phyloP scores from a whole-genome alignment of 371 early-diverging fungal species.

The Chytridium lagenaria region DNA sequence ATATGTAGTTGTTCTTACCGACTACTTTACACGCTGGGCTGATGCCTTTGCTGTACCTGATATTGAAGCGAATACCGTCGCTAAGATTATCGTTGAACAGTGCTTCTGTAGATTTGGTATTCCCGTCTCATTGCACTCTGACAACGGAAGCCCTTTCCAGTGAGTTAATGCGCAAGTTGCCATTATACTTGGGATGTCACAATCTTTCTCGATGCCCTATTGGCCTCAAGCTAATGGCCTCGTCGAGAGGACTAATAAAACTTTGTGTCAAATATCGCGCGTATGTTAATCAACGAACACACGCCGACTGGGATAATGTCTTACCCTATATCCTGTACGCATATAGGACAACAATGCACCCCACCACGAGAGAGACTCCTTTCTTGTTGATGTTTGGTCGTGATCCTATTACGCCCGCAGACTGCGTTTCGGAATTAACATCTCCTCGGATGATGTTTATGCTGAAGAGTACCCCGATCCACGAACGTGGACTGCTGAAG shows the following conservation, averaged over 20 bases:
- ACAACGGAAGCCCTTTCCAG: constrained; percentile 16
- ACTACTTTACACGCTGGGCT: constrained; percentile 22
- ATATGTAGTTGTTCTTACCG: constrained; percentile 23
- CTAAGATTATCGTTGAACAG: constrained; percentile 13
- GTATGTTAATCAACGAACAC: constrained; percentile 22
- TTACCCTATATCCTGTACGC: constrained; percentile 21
- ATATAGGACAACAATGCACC: constrained; percentile 17
- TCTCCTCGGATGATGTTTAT: background rate
- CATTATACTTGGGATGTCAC: background rate
- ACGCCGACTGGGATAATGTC: constrained; percentile 27
- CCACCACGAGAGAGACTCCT: constrained; percentile 19
- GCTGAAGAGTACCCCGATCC: constrained; percentile 6
- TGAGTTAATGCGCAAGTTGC: constrained; percentile 2
- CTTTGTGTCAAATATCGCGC: constrained; percentile 10
- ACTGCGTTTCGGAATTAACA: constrained; percentile 13
- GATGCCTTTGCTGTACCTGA: no score
- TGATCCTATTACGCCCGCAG: constrained; percentile 12
- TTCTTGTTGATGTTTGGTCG: constrained; percentile 23
- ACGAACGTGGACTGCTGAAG: background rate
- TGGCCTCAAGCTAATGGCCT: constrained; percentile 29
- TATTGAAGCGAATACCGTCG: constrained; percentile 11
- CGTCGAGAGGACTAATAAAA: constrained; percentile 25
- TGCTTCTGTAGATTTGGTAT: constrained; percentile 22
- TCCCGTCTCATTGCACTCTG: constrained; percentile 19
- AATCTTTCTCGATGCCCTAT: constrained; percentile 19